Base-by-base conservation (phyloP, 2,329 filamentous ascomycete genomes). In the Trichoderma endophyticum region DNA sequence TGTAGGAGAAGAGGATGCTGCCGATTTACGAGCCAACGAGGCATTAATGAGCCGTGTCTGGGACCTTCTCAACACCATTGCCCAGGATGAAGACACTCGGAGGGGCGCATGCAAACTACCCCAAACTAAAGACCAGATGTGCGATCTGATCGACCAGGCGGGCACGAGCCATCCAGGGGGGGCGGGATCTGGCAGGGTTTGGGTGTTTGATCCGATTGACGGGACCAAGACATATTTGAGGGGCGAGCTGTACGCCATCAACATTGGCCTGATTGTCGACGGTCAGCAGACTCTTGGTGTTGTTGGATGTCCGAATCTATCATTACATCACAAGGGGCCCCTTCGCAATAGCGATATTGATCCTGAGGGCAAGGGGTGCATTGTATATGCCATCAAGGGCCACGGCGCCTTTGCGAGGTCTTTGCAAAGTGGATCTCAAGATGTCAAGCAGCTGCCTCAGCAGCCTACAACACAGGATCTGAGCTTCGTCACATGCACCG, bases 181-280 rank as follows among this genome's bases (percentile, higher is more conserved):
- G 3, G 69, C 71, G 2, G 77, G 74, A 9, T 75, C 77, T 2
- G 84, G 83, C 8, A 78, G 87, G 15, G 83, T 84, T 9, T 90
- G 88, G 87, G 83, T 90, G 0, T 89, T 90, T 75, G 88, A 90
- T 75, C 88, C 88, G 0, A 89, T 90, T 34, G 88, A 90, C 74
- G 88, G 88, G 8, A 90, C 88, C 2, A 85, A 86, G 79, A 88
- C 86, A 0, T 90, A 87, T 69, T 81, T 90, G 9, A 79, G 81
- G 12, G 84, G 85, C 6, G 81, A 88, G 75, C 83, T 88, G 61
- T 90, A 89, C 74, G 88, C 86, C 71, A 86, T 89, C 78, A 89
- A 89, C 72, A 81, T 88, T 21, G 86, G 83, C 2, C 81, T 90
- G 3, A 77, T 90, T 3, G 80, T 85, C 36, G 85, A 83, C 30